phyloP scores from a whole-genome alignment of 495 filamentous ascomycete species.

The Pyronema domesticum region DNA sequence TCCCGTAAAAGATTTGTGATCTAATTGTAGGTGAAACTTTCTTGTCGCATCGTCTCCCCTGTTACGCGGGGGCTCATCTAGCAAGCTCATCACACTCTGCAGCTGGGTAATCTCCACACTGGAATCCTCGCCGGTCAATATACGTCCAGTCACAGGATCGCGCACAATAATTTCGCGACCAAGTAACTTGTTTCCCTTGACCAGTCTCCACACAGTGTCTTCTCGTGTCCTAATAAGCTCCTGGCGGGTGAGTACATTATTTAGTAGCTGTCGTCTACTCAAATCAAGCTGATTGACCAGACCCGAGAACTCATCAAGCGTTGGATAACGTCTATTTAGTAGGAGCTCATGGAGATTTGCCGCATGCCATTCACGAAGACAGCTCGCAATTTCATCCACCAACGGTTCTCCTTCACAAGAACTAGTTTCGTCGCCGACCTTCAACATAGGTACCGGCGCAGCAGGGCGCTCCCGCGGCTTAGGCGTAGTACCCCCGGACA shows the following conservation, averaged over 20 bases:
- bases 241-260: slow-evolving; percentile 73
- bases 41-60: slow-evolving; percentile 51
- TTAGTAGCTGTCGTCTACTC: slow-evolving; percentile 69
- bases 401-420: slow-evolving; percentile 76
- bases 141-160: slow-evolving; percentile 63
- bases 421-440: slow-evolving; percentile 89
- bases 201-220: slow-evolving; percentile 85
- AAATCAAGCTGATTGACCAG: slow-evolving; percentile 67
- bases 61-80: slow-evolving; percentile 55
- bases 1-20: slow-evolving; percentile 62
- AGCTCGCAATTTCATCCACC: slow-evolving; percentile 93
- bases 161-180: slow-evolving; percentile 84
- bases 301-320: slow-evolving; percentile 62
- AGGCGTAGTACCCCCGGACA: slow-evolving; percentile 26
- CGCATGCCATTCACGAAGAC: slow-evolving; percentile 92
- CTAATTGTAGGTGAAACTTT: slow-evolving; percentile 62
- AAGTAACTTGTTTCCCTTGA: slow-evolving; percentile 81
- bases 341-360: slow-evolving; percentile 91
- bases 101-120: slow-evolving; percentile 77
- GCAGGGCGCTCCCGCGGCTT: slow-evolving; percentile 39
- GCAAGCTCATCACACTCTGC: slow-evolving; percentile 88
- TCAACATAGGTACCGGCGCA: slow-evolving; percentile 90
- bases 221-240: slow-evolving; percentile 63
- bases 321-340: slow-evolving; percentile 57
- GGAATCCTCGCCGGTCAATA: slow-evolving; percentile 82